Evolutionary conservation across 148 eudicot genomes (phyloP).

Genomic region (Amaranthus cruentus): DNA sequence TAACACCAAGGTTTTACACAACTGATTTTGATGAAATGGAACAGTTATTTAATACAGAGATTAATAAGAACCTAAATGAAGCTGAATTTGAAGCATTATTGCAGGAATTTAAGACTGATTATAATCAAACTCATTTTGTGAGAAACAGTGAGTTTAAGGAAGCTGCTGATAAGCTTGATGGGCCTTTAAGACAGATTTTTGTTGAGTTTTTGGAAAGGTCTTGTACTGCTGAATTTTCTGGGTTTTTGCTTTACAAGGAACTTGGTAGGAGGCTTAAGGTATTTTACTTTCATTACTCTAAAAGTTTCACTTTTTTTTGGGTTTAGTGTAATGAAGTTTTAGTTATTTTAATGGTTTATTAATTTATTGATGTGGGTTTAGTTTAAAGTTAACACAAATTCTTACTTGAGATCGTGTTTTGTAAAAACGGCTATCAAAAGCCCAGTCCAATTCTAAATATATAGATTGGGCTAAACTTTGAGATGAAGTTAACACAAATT

Average conservation of each 20-base stretch:
- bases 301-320: not conserved
- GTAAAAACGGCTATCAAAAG: not conserved
- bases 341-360: not conserved
- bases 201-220: constrained; percentile 98
- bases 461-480: too few species aligned
- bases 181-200: constrained; percentile 76
- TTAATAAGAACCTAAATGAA: constrained; percentile 79
- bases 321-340: not conserved
- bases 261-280: constrained; percentile 98
- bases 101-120: constrained; percentile 96
- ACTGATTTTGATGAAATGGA: constrained; percentile 98
- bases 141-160: constrained; percentile 96
- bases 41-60: constrained; percentile 73
- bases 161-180: constrained; percentile 84
- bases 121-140: constrained; percentile 94
- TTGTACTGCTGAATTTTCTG: constrained; percentile 98
- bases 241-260: constrained; percentile 88
- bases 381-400: not conserved
- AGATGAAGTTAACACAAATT: too few species aligned
- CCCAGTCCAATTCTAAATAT: not conserved
- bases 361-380: not conserved
- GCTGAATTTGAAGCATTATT: constrained; percentile 75
- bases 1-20: constrained; percentile 89
- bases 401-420: not conserved
- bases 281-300: not conserved